These are phyloP conservation scores for Alternaria angustiovoidea DNA, from an alignment of 2,329 filamentous ascomycete genomes.

Conservation along the genomic window DNA sequence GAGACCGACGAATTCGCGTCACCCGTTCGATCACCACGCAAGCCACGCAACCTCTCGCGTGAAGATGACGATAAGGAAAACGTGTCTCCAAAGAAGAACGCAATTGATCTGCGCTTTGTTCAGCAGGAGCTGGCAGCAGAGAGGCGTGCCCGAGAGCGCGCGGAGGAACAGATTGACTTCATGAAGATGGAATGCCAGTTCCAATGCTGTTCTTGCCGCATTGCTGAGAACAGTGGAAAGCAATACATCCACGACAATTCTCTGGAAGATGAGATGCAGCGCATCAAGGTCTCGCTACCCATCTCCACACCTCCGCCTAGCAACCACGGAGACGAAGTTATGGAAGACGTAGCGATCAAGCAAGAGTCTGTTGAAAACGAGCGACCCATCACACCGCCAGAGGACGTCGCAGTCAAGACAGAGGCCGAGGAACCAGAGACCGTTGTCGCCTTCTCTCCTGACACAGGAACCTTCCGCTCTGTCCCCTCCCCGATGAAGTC, in stretches of 20 bases:
- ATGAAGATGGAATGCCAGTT: conserved; percentile 77
- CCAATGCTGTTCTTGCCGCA: conserved; percentile 68
- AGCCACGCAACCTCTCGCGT: conserved; percentile 56
- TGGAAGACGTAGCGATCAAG: conserved; percentile 41
- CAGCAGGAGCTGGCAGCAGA: conserved; percentile 62
- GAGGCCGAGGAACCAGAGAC: conserved; percentile 26
- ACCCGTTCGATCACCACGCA: conserved; percentile 61
- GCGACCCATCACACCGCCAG: conserved; percentile 33
- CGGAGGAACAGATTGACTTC: conserved; percentile 77
- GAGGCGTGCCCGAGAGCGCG: conserved; percentile 69
- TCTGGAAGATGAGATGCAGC: conserved; percentile 47
- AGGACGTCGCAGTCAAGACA: conserved; percentile 14
- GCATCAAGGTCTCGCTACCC: conserved; percentile 55
- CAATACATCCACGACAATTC: conserved; percentile 50
- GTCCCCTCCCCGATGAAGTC: conserved; percentile 43
- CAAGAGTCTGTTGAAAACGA: conserved; percentile 29
- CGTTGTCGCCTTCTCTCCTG: conserved; percentile 46
- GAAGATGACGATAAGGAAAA: conserved; percentile 58
- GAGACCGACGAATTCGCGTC: conserved; percentile 70
- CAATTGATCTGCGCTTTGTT: conserved; percentile 57
- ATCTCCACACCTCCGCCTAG: conserved; percentile 70
- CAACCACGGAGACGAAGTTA: conserved; percentile 61
- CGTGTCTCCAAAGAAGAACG: conserved; percentile 53
- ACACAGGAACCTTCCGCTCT: conserved; percentile 49
- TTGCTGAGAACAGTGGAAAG: conserved; percentile 51